Conservation (phyloP, 345 rosid species). For the Schrenkiella parvula region DNA sequence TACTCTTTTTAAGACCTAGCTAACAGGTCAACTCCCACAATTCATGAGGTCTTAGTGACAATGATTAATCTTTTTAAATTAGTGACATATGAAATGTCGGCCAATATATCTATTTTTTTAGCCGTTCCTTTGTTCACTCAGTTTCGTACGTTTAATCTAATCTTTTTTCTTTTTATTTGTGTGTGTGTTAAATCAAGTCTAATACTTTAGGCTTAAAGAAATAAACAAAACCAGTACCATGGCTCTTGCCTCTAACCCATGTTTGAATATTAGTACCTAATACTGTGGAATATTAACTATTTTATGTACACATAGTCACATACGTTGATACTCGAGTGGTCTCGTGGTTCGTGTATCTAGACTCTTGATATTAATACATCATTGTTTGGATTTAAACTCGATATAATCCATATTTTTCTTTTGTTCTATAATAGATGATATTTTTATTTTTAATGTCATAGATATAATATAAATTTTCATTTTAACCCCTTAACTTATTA, state of each 20-base stretch:
- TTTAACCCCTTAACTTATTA: no score
- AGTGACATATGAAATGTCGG: constrained; percentile 15
- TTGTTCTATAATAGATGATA: no score
- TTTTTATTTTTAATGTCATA: no score
- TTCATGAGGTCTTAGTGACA: neutral
- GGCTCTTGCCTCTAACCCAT: neutral
- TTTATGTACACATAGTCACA: neutral
- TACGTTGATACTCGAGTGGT: neutral
- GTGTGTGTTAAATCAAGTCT: neutral
- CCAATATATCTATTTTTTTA: neutral
- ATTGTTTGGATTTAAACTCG: no score
- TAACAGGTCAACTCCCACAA: neutral
- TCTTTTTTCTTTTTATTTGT: neutral
- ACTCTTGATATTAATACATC: no score
- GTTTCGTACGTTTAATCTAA: neutral
- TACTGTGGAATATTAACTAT: neutral
- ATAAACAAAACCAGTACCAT: neutral
- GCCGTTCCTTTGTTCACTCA: neutral
- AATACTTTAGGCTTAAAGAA: neutral
- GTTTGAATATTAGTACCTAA: neutral
- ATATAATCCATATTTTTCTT: no score
- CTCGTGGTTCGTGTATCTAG: neutral
- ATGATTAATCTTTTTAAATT: neutral
- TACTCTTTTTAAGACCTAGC: no score
- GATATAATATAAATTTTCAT: no score